Evolutionary conservation across 768 basidiomycete species (phyloP).

Genomic region (Podaxis mareebaensis): DNA sequence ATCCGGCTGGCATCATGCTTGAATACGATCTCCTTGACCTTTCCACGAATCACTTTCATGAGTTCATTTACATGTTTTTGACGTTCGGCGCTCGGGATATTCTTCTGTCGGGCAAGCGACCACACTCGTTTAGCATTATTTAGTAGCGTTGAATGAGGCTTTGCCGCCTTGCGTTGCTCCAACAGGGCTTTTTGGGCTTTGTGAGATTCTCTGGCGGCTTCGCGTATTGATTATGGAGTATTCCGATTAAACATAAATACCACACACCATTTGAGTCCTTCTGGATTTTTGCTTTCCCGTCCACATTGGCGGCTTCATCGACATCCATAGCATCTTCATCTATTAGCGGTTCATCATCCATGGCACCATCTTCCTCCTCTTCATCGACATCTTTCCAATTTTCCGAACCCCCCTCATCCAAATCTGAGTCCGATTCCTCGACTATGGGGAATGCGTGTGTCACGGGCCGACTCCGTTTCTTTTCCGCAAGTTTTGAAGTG

Average conservation of each 20-base stretch:
- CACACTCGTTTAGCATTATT: conserved; percentile 74
- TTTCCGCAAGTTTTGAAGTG: conserved; percentile 30
- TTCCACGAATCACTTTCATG: conserved; percentile 76
- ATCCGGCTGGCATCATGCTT: conserved; percentile 93
- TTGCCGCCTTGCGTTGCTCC: conserved; percentile 72
- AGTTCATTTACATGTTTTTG: conserved; percentile 73
- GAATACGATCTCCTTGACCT: conserved; percentile 81
- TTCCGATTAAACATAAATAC: neutral
- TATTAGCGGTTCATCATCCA: conserved; percentile 26
- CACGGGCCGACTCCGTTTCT: conserved; percentile 64
- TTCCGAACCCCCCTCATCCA: conserved; percentile 37
- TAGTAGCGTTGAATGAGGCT: conserved; percentile 74
- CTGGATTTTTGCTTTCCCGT: conserved; percentile 25
- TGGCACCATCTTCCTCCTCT: conserved; percentile 30
- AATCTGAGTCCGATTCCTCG: conserved; percentile 39
- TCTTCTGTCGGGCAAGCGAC: conserved; percentile 74
- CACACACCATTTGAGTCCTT: conserved; percentile 64
- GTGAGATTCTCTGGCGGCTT: conserved; percentile 70
- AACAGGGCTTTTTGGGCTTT: conserved; percentile 67
- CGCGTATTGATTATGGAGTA: conserved; percentile 7
- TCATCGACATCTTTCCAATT: conserved; percentile 35
- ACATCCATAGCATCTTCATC: conserved; percentile 35
- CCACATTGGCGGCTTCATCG: conserved; percentile 24
- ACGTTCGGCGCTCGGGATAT: conserved; percentile 67
- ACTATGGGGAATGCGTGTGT: conserved; percentile 36